A percentile compares a stretch with the other conserved stretches of the same genome.
These are phyloP conservation scores for Laburnicola sp. DNA, from an alignment of 2,329 filamentous ascomycete species.

Conservation along the genomic window DNA sequence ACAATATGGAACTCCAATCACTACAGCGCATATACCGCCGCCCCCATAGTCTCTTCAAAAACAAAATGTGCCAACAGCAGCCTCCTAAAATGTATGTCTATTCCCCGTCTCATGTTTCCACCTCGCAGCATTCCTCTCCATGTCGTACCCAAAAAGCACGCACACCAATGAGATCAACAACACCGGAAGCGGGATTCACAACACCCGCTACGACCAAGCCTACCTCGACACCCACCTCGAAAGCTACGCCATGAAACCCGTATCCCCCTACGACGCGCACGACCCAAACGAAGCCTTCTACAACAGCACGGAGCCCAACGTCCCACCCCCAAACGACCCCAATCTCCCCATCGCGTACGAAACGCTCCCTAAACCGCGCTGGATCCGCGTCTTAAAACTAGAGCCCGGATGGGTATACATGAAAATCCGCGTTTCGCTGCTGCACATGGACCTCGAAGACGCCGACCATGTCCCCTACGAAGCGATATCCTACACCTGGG, in stretches of 20 bases:
- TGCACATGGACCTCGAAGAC: slow-evolving; percentile 3
- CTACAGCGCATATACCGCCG: not conserved
- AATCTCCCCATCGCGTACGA: not conserved
- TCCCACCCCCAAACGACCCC: not conserved
- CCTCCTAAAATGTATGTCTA: not conserved
- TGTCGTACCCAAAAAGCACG: not conserved
- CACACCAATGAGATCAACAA: not conserved
- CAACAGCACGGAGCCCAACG: not conserved
- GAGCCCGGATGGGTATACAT: slow-evolving; percentile 3
- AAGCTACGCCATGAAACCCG: not conserved
- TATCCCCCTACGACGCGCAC: not conserved
- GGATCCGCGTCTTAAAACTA: slow-evolving; percentile 5
- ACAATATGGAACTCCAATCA: not conserved
- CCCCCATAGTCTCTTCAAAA: not conserved
- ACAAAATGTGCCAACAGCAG: not conserved
- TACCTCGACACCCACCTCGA: not conserved
- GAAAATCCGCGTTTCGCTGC: not conserved
- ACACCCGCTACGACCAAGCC: not conserved
- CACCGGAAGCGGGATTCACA: slow-evolving; percentile 4
- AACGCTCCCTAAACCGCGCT: not conserved
- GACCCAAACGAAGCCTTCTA: not conserved
- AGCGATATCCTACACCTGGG: slow-evolving; percentile 8
- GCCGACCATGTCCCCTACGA: not conserved
- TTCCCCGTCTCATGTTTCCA: not conserved
- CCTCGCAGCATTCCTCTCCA: not conserved